Base-by-base conservation (phyloP, 179 eudicot species). In the Monotropa hypopitys region DNA sequence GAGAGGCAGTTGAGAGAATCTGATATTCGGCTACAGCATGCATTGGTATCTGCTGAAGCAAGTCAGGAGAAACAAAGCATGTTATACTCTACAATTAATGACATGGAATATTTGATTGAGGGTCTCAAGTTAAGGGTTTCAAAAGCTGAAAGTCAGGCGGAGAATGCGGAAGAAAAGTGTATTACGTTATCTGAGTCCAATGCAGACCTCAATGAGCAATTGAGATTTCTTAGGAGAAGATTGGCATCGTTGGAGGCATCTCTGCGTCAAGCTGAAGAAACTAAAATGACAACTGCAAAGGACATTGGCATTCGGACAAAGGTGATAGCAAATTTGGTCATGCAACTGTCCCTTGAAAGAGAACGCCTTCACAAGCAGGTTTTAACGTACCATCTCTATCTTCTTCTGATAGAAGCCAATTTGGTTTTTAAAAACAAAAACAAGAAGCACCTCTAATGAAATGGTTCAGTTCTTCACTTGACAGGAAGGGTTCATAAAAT, bases 321-420 rank as follows among this genome's bases (percentile, higher is more conserved):
- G 85, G 74, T 90, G 75, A 91, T 95, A 51, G 81, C 92, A 35
- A 91, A 91, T 80, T 77, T 93, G 85, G 90, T 93, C 50, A 71
- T 91, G 90, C 91, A 89, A 77, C 82, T 95, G 86, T 90, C 93
- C 56, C 67, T 88, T 76, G 97, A 95, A 85, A 90, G 99, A 85
- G 92, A 91, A 74, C 92, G 87, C 82, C 91, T 95, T 72, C 90
- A 86, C 76, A 91, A 90, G 73, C 95, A 95, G 98, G 99, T 95
- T 69, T 56, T 73, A 23, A 73, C 35, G n/a, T 56, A 54, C 47
- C 38, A 1, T 38, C 10, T 40, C 67, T 30, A 13, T 69, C 47
- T 73, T 33, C 69, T 47, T 49, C 32, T 62, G 46, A n/a, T 40
- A n/a, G 13, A 56, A 66, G 67, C 53, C 67, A 40, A 45, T 16